Conservation (phyloP, 1,139 yeast species). For the Yamadazyma kanchanaburiensis region DNA sequence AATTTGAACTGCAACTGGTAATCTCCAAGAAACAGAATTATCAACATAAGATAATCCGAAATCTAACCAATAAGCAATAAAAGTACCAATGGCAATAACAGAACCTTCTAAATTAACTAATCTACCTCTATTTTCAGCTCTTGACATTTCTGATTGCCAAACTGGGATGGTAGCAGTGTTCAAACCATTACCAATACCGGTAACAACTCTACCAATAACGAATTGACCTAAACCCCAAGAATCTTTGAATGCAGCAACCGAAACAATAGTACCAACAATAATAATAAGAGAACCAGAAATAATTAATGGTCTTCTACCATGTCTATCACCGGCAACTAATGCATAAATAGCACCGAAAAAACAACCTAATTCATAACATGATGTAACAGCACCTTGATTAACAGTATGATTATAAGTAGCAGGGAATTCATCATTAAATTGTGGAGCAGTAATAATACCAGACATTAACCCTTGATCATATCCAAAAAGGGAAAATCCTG, state of each 20-base stretch:
- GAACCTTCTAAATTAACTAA: conserved; percentile 69
- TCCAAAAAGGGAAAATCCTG: conserved; percentile 67
- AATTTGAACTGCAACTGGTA: conserved; percentile 24
- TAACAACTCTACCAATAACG: conserved; percentile 42
- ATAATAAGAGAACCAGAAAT: conserved; percentile 36
- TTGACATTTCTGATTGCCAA: conserved; percentile 35
- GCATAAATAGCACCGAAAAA: conserved; percentile 59
- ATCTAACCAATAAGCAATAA: conserved; percentile 36
- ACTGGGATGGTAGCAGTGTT: conserved; percentile 39
- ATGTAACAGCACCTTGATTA: conserved; percentile 65
- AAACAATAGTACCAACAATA: conserved; percentile 44
- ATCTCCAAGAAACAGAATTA: conserved; percentile 30
- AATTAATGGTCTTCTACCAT: conserved; percentile 46
- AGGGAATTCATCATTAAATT: conserved; percentile 58
- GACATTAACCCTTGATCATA: conserved; percentile 80
- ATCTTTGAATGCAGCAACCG: conserved; percentile 50
- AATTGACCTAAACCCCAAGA: conserved; percentile 49
- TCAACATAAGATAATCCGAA: conserved; percentile 60
- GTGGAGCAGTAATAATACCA: conserved; percentile 60
- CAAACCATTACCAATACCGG: conserved; percentile 41
- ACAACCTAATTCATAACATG: conserved; percentile 75
- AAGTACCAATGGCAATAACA: conserved; percentile 49
- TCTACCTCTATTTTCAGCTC: conserved; percentile 39
- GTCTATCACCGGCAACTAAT: conserved; percentile 34
- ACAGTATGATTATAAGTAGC: conserved; percentile 41